Percentiles rank a stretch among this genome's conserved stretches.
These are phyloP conservation scores for Solanum stenotomum DNA, from an alignment of 257 asterid species.

Conservation along the genomic window DNA sequence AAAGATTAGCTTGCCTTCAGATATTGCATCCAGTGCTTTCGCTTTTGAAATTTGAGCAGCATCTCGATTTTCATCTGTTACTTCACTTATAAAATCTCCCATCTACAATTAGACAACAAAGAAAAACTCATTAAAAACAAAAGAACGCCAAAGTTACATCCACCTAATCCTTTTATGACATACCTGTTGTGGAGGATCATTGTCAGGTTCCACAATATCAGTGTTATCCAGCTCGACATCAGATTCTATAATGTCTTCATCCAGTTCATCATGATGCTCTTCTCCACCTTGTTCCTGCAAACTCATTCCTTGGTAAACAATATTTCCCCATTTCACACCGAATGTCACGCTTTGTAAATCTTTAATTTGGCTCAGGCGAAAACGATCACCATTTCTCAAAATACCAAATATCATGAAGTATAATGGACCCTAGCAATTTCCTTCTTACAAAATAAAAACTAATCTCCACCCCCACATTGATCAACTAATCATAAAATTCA, in stretches of 20 bases:
- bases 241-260: slow-evolving; percentile 60
- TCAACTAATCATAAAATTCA: background rate
- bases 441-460: background rate
- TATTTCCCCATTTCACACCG: background rate
- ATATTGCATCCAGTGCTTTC: slow-evolving; percentile 47
- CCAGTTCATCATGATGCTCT: slow-evolving; percentile 13
- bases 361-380: background rate
- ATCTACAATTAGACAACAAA: slow-evolving; percentile 27
- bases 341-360: background rate
- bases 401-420: background rate
- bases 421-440: background rate
- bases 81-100: slow-evolving; percentile 63
- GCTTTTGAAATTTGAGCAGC: slow-evolving; percentile 49
- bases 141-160: background rate
- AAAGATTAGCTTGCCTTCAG: slow-evolving; percentile 29
- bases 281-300: slow-evolving; percentile 32
- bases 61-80: slow-evolving; percentile 53
- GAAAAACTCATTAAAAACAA: background rate
- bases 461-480: background rate
- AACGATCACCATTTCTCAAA: background rate
- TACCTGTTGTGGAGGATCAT: slow-evolving; percentile 64
- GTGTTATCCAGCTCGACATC: slow-evolving; percentile 63
- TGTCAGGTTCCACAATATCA: slow-evolving; percentile 55
- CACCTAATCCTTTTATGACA: background rate
- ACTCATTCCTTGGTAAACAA: background rate